These are phyloP conservation scores for Ustilaginoidea virens DNA, from an alignment of 2,329 filamentous ascomycete genomes.

Conservation along the genomic window DNA sequence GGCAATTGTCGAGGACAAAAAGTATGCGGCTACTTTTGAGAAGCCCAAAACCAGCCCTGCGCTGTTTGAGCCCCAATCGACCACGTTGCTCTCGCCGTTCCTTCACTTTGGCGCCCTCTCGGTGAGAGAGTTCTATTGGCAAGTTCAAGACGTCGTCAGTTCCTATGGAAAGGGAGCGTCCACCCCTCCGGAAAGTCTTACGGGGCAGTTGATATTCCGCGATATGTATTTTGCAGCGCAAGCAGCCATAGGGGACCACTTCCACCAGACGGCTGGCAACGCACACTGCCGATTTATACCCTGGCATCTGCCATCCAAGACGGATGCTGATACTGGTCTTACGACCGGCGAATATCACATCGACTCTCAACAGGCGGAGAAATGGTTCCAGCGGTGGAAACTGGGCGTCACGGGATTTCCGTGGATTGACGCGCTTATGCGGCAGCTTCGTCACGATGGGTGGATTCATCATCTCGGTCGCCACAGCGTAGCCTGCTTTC, in stretches of 20 bases:
- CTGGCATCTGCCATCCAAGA: constrained; percentile 57
- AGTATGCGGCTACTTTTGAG: constrained; percentile 58
- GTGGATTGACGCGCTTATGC: constrained; percentile 70
- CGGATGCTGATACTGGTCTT: constrained; percentile 26
- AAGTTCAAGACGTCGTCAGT: constrained; percentile 45
- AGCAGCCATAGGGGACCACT: constrained; percentile 47
- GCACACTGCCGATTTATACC: constrained; percentile 57
- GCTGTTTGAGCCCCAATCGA: constrained; percentile 56
- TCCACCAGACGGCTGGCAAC: constrained; percentile 51
- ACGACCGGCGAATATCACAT: constrained; percentile 47
- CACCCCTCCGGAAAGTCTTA: constrained; percentile 50
- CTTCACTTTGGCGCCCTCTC: constrained; percentile 61
- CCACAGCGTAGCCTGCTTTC: constrained; percentile 65
- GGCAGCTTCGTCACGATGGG: constrained; percentile 53
- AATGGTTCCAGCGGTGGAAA: constrained; percentile 55
- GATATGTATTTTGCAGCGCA: constrained; percentile 78
- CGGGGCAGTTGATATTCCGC: constrained; percentile 59
- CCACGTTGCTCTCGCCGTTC: constrained; percentile 58
- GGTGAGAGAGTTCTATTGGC: constrained; percentile 60
- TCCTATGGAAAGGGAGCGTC: constrained; percentile 40
- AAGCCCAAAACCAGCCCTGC: constrained; percentile 65
- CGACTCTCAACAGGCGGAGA: constrained; percentile 45
- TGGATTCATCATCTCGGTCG: constrained; percentile 72
- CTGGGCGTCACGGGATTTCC: constrained; percentile 58
- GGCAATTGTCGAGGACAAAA: constrained; percentile 42